These are phyloP conservation scores for Oxytropis ochrocephala DNA, from an alignment of 306 rosid species.

Conservation along the genomic window DNA sequence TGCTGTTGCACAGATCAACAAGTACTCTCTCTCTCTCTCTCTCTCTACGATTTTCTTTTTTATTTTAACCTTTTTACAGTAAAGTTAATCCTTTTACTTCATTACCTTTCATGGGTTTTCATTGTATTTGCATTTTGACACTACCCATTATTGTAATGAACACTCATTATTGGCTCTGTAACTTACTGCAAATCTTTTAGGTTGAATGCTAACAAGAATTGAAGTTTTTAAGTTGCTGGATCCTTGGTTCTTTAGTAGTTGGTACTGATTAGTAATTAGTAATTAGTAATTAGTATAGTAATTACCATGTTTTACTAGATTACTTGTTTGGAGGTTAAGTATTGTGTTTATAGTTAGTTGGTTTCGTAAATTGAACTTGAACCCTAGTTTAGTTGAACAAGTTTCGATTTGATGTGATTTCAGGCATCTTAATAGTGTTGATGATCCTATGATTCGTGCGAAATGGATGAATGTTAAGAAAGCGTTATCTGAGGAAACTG, in stretches of 20 bases:
- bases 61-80: not conserved
- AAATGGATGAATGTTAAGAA: constrained; percentile 97
- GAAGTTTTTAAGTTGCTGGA: not conserved
- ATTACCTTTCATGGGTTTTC: not conserved
- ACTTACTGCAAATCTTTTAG: not conserved
- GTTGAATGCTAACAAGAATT: not conserved
- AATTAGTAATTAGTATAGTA: not conserved
- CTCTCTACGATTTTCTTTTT: not conserved
- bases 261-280: too few relatives aligned
- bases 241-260: not conserved
- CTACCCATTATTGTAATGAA: not conserved
- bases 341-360: not conserved
- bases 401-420: not conserved
- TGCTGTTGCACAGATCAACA: constrained; percentile 96
- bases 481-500: constrained; percentile 76
- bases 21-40: constrained; percentile 31
- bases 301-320: not conserved
- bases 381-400: not conserved
- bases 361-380: constrained; percentile 6
- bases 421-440: constrained; percentile 62
- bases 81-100: not conserved
- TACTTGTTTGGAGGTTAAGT: not conserved
- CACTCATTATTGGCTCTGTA: not conserved
- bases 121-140: not conserved
- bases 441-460: constrained; percentile 71